phyloP scores from a whole-genome alignment of 169 alveolate genomes.

The Toxoplasma gondii region DNA sequence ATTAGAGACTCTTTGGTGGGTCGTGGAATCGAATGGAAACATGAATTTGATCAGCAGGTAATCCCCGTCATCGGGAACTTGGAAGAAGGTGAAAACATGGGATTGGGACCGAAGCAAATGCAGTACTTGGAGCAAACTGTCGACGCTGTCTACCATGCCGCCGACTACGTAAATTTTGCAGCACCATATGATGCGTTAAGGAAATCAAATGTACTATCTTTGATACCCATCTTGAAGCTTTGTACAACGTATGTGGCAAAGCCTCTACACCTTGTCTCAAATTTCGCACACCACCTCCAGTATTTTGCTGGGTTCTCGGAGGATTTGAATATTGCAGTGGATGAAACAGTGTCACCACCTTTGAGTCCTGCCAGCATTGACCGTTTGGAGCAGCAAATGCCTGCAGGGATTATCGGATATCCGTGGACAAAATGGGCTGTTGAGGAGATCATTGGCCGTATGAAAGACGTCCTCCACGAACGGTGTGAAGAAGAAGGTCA shows the following conservation, averaged over 20 bases:
- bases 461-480: constrained; percentile 19
- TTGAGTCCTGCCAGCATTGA: constrained; percentile 47
- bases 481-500: background rate
- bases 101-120: constrained; percentile 60
- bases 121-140: constrained; percentile 52
- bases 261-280: constrained; percentile 74
- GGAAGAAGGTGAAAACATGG: constrained; percentile 65
- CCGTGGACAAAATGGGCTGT: constrained; percentile 80
- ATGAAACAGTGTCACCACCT: constrained; percentile 46
- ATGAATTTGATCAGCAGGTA: constrained; percentile 36
- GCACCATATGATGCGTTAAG: constrained; percentile 68
- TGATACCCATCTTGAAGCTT: constrained; percentile 66
- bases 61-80: constrained; percentile 72
- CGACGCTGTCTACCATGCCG: constrained; percentile 76
- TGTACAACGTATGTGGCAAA: constrained; percentile 69
- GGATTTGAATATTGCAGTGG: constrained; percentile 60
- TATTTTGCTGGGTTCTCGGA: constrained; percentile 64
- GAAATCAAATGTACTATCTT: constrained; percentile 71
- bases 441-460: constrained; percentile 68
- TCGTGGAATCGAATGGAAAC: constrained; percentile 53
- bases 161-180: constrained; percentile 70
- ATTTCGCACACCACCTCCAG: constrained; percentile 73
- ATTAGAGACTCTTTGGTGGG: constrained; percentile 64
- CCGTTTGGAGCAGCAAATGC: constrained; percentile 72
- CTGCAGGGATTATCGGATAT: constrained; percentile 73